A percentile compares a stretch with the other conserved stretches of the same genome.
These are phyloP conservation scores for Cubamyces lactineus DNA, from an alignment of 768 basidiomycete species.

Conservation along the genomic window DNA sequence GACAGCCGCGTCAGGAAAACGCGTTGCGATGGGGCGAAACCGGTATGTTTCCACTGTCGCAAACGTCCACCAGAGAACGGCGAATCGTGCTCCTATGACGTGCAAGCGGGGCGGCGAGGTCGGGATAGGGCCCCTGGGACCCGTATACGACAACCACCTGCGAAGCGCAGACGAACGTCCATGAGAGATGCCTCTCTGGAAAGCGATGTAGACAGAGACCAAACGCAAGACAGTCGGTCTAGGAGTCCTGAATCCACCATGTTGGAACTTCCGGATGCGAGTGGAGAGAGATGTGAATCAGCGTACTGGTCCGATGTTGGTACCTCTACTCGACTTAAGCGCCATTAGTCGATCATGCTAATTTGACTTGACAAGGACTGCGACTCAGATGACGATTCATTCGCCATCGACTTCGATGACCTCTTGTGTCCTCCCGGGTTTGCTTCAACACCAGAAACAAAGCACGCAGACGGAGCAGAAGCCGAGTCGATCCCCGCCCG, in stretches of 20 bases:
- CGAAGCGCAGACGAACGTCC: constrained; percentile 1
- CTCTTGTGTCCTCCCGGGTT: background rate
- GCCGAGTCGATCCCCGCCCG: constrained; percentile 36
- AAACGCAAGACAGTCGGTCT: background rate
- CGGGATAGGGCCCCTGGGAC: background rate
- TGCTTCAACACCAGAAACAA: background rate
- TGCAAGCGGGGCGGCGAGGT: background rate
- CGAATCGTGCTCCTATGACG: constrained; percentile 7
- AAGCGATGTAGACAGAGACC: background rate
- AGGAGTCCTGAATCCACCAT: background rate
- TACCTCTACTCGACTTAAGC: no score
- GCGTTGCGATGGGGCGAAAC: constrained; percentile 6
- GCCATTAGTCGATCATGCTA: no score
- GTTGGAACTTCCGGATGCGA: background rate
- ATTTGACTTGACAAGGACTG: background rate
- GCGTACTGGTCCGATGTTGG: no score
- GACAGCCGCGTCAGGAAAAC: constrained; percentile 8
- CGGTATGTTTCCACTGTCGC: constrained; percentile 9
- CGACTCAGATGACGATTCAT: background rate
- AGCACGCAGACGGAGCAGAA: background rate
- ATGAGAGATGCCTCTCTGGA: background rate
- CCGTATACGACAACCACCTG: background rate
- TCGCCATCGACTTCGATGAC: background rate
- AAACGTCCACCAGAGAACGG: background rate
- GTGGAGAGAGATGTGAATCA: background rate